Evolutionary conservation across 2,329 filamentous ascomycete genomes (phyloP).

Genomic region (Fusarium sp.): DNA sequence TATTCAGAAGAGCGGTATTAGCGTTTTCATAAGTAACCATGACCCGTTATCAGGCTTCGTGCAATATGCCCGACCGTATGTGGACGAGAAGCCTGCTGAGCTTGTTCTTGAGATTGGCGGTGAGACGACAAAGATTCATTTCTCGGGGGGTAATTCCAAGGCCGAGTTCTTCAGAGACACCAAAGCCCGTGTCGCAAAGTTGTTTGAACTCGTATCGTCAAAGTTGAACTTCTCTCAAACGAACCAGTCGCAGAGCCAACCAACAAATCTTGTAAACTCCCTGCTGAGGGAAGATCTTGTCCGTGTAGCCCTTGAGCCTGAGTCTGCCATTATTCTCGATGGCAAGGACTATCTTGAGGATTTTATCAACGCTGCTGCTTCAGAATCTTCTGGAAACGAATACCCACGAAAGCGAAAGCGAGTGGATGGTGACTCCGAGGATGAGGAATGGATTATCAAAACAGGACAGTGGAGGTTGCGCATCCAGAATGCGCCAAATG

Average conservation of each 20-base stretch:
- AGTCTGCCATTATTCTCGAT: conserved; percentile 71
- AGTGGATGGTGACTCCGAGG: conserved; percentile 52
- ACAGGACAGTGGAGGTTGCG: conserved; percentile 80
- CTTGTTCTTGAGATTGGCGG: conserved; percentile 84
- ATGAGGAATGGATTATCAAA: conserved; percentile 72
- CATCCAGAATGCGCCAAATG: conserved; percentile 67
- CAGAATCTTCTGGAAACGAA: conserved; percentile 48
- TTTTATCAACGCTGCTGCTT: conserved; percentile 46
- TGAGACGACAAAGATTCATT: conserved; percentile 72
- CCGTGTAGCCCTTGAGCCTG: conserved; percentile 71
- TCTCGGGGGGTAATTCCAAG: conserved; percentile 57
- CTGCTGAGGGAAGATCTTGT: conserved; percentile 79
- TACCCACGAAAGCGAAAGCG: conserved; percentile 63
- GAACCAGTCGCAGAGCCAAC: conserved; percentile 72
- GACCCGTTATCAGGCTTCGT: conserved; percentile 66
- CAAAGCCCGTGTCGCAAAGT: conserved; percentile 75
- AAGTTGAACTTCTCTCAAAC: conserved; percentile 78
- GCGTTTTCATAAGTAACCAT: conserved; percentile 64
- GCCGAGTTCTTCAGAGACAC: conserved; percentile 81
- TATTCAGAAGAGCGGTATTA: conserved; percentile 87
- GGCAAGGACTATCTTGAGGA: conserved; percentile 60
- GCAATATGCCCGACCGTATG: conserved; percentile 85
- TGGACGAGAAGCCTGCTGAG: conserved; percentile 80
- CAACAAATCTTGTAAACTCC: conserved; percentile 76
- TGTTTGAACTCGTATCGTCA: conserved; percentile 84